Conservation (phyloP, 345 rosid species). For the Noccaea bulbosa region DNA sequence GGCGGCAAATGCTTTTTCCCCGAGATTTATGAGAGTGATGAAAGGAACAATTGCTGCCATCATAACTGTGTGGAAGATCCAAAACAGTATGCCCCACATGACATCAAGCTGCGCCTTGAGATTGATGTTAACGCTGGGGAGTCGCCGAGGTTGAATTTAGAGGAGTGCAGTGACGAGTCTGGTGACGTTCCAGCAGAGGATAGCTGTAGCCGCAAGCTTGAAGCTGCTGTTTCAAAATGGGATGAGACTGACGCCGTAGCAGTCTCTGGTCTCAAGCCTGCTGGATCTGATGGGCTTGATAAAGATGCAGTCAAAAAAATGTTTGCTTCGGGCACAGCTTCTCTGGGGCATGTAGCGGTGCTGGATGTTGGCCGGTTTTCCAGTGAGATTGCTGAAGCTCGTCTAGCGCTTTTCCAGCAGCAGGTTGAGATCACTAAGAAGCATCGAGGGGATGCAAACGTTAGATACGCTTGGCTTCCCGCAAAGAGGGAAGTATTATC, state of each 20-base stretch:
- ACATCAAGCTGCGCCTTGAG: conserved; percentile 83
- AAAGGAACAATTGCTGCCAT: conserved; percentile 46
- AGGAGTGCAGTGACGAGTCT: conserved; percentile 83
- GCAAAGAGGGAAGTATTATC: conserved; percentile 54
- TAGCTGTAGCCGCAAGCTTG: conserved; percentile 46
- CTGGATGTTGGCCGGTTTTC: conserved; percentile 54
- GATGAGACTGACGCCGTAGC: conserved; percentile 44
- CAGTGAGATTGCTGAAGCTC: conserved; percentile 50
- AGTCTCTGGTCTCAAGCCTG: conserved; percentile 34
- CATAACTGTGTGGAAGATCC: conserved; percentile 44
- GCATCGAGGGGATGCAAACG: conserved; percentile 82
- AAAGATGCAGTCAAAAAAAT: conserved; percentile 50
- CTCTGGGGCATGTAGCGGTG: conserved; percentile 51
- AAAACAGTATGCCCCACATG: conserved; percentile 49
- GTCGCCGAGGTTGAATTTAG: conserved; percentile 50
- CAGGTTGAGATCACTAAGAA: conserved; percentile 70
- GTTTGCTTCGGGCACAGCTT: conserved; percentile 59
- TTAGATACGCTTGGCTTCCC: conserved; percentile 91
- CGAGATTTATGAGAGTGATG: conserved; percentile 56
- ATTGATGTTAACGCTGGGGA: conserved; percentile 69
- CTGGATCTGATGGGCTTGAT: conserved; percentile 48
- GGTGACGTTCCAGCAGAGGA: conserved; percentile 59
- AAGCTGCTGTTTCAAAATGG: conserved; percentile 45
- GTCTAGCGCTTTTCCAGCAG: conserved; percentile 71
- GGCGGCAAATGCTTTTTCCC: conserved; percentile 83